A percentile compares a stretch with the other conserved stretches of the same genome.
phyloP scores from a whole-genome alignment of 495 filamentous ascomycete species.

The Lichenothelia convexa region DNA sequence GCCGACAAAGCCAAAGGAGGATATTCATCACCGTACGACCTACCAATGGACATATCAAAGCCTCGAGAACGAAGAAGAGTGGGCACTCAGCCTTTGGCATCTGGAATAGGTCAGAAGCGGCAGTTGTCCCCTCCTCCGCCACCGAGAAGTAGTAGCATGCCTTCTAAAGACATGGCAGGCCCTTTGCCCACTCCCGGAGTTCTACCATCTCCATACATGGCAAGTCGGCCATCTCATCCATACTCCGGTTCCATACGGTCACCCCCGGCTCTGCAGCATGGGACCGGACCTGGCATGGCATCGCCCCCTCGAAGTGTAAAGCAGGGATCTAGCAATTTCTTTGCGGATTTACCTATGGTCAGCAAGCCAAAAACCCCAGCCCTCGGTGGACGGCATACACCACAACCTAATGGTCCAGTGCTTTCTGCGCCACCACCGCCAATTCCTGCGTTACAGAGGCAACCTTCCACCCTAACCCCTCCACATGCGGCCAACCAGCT shows the following conservation, averaged over 20 bases:
- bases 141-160: conserved; percentile 41
- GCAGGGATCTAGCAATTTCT: conserved; percentile 43
- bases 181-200: conserved; percentile 18
- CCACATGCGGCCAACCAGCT: too few relatives aligned
- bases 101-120: conserved; percentile 3
- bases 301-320: conserved; percentile 10
- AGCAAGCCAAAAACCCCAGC: conserved; percentile 39
- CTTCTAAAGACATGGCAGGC: conserved; percentile 12
- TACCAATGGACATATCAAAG: conserved; percentile 70
- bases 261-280: neutral
- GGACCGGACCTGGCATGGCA: neutral
- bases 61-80: conserved; percentile 39
- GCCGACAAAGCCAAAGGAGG: conserved; percentile 75
- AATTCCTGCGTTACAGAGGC: neutral
- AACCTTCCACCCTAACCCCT: too few relatives aligned
- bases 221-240: too few relatives aligned
- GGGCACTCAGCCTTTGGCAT: conserved; percentile 17
- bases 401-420: conserved; percentile 17
- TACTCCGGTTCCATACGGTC: conserved; percentile 15
- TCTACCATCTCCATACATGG: too few relatives aligned
- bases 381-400: conserved; percentile 36
- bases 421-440: conserved; percentile 19
- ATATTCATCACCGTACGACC: conserved; percentile 84
- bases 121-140: conserved; percentile 34
- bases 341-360: conserved; percentile 66